A percentile compares a stretch with the other conserved stretches of the same genome.
These are phyloP conservation scores for Arthrobotrys megalospora DNA, from an alignment of 2,329 filamentous ascomycete species.

Conservation along the genomic window DNA sequence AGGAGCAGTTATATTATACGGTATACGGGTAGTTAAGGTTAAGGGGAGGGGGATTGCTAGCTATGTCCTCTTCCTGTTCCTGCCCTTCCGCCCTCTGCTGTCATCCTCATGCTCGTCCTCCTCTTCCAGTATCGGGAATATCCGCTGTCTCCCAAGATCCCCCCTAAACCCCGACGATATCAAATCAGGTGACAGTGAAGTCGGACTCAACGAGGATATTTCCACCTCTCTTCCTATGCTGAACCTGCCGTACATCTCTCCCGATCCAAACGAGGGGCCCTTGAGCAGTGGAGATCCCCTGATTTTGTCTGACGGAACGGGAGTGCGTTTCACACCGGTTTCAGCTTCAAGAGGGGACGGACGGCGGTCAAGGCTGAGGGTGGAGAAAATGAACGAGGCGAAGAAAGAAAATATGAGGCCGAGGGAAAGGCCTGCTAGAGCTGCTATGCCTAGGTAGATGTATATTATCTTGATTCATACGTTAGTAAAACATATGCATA, in stretches of 20 bases:
- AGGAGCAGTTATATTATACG: too few relatives aligned
- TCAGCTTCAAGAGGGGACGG: background rate
- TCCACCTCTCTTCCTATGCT: conserved; percentile 10
- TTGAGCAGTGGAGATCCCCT: background rate
- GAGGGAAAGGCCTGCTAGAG: conserved; percentile 38
- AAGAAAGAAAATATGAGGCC: conserved; percentile 49
- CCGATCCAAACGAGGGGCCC: background rate
- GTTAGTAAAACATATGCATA: background rate
- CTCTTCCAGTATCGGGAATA: conserved; percentile 59
- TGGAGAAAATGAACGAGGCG: conserved; percentile 38
- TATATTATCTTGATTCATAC: conserved; percentile 42
- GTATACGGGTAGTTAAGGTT: too few relatives aligned
- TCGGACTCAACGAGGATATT: conserved; percentile 46
- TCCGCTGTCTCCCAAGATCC: conserved; percentile 39
- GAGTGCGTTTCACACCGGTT: conserved; percentile 3
- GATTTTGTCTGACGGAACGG: conserved; percentile 7
- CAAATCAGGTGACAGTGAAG: conserved; percentile 41
- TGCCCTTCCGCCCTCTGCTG: conserved; percentile 40
- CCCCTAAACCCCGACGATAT: conserved; percentile 18
- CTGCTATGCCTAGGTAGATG: conserved; percentile 53
- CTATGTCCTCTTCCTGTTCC: conserved; percentile 6
- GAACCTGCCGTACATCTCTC: background rate
- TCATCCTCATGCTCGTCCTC: conserved; percentile 58
- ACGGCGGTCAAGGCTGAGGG: conserved; percentile 26
- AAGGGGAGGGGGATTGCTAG: too few relatives aligned